Conservation (phyloP, 208 protist genomes). For the Novymonas esmeraldas region DNA sequence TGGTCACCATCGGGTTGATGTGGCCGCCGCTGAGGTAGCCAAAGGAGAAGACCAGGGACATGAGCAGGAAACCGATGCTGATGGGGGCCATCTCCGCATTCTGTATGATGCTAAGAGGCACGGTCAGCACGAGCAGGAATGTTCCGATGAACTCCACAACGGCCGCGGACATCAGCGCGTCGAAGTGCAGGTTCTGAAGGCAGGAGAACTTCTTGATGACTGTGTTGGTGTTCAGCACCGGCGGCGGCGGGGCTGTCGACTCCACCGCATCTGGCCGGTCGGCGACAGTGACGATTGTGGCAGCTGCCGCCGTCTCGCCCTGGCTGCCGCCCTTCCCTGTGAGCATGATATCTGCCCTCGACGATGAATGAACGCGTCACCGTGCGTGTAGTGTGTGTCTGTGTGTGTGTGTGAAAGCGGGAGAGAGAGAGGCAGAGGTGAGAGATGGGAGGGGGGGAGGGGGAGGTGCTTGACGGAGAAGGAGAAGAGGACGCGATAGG, state of each 20-base stretch:
- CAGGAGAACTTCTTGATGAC: slow-evolving; percentile 51
- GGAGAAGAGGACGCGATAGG: not conserved
- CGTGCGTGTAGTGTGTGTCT: too few relatives aligned
- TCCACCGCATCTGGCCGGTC: not conserved
- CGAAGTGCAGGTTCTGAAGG: slow-evolving; percentile 56
- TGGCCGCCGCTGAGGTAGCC: slow-evolving; percentile 84
- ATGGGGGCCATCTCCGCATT: slow-evolving; percentile 76
- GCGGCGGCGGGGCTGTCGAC: not conserved
- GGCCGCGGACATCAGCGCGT: slow-evolving; percentile 63
- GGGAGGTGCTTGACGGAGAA: not conserved
- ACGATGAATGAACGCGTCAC: too few relatives aligned
- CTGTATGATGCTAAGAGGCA: slow-evolving; percentile 59
- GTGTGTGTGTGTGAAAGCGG: too few relatives aligned
- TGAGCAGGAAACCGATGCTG: slow-evolving; percentile 74
- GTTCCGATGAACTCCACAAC: slow-evolving; percentile 85
- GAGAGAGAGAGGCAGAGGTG: too few relatives aligned
- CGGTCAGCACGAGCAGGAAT: slow-evolving; percentile 79
- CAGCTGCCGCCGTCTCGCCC: not conserved
- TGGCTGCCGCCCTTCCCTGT: slow-evolving; percentile 1
- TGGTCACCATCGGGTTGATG: slow-evolving; percentile 83
- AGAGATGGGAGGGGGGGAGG: not conserved
- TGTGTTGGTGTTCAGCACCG: slow-evolving; percentile 31
- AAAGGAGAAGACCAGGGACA: slow-evolving; percentile 82
- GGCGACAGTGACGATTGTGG: slow-evolving; percentile 3
- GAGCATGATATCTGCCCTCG: not conserved